Conservation (phyloP, 306 rosid genomes). For the Vigna angularis region DNA sequence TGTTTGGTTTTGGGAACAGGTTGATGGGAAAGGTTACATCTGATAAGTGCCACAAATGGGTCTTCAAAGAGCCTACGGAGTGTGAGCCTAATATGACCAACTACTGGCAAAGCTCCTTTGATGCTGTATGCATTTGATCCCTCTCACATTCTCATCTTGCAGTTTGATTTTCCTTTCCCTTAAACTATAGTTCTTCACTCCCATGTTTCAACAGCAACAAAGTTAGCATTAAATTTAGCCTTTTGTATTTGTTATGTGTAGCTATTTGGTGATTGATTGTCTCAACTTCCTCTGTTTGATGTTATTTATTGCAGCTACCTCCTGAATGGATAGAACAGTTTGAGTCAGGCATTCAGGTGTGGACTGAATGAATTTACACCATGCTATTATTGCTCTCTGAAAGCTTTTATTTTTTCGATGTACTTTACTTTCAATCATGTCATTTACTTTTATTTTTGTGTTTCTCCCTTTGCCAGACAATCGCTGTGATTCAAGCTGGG, state of each 20-base stretch:
- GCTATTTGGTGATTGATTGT: conserved; percentile 44
- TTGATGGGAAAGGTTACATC: conserved; percentile 98
- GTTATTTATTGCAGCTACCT: conserved; percentile 82
- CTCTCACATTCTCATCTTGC: conserved; percentile 12
- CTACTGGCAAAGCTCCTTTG: conserved; percentile 97
- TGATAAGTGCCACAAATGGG: conserved; percentile 99
- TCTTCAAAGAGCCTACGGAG: conserved; percentile 91
- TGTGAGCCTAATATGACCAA: conserved; percentile 88
- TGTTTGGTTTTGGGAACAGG: conserved; percentile 51
- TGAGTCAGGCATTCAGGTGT: conserved; percentile 94
- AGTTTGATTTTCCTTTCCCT: background rate
- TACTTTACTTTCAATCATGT: conserved; percentile 18
- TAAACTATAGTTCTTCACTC: conserved; percentile 12
- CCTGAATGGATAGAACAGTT: conserved; percentile 95
- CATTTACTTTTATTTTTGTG: conserved; percentile 11
- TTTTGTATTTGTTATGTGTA: conserved; percentile 39
- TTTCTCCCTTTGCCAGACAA: conserved; percentile 63
- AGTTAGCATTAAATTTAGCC: conserved; percentile 12
- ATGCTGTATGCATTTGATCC: conserved; percentile 68
- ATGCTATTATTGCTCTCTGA: conserved; percentile 12
- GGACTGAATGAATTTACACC: conserved; percentile 39
- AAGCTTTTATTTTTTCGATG: background rate
- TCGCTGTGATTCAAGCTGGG: conserved; percentile 97
- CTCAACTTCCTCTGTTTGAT: conserved; percentile 42
- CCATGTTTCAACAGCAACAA: background rate